These are phyloP conservation scores for Colletotrichum sublineola DNA, from an alignment of 2,329 filamentous ascomycete genomes.

Conservation along the genomic window DNA sequence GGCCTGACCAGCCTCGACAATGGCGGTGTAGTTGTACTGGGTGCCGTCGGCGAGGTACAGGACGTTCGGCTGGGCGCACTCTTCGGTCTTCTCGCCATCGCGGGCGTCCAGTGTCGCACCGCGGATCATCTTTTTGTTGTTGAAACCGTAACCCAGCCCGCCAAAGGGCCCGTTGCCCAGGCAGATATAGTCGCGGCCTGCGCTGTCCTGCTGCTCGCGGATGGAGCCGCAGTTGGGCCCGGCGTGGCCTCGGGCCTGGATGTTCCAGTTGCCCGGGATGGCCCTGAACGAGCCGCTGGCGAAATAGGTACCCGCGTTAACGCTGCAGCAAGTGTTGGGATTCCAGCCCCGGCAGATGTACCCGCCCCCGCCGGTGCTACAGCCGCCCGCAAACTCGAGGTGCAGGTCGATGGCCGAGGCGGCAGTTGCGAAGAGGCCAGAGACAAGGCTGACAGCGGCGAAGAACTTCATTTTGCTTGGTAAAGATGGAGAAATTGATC, in stretches of 20 bases:
- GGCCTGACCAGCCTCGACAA: conserved; percentile 27
- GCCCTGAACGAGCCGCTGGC: conserved; percentile 30
- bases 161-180: conserved; percentile 28
- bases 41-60: conserved; percentile 34
- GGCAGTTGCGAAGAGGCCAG: conserved; percentile 31
- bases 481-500: conserved; percentile 17
- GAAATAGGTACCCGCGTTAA: conserved; percentile 24
- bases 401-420: conserved; percentile 35
- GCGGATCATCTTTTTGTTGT: conserved; percentile 31
- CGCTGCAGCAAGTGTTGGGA: conserved; percentile 32
- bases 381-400: conserved; percentile 33
- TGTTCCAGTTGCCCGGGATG: conserved; percentile 26
- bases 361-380: conserved; percentile 30
- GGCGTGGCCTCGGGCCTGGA: conserved; percentile 28
- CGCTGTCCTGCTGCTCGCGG: conserved; percentile 26
- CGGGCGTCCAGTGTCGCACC: conserved; percentile 30
- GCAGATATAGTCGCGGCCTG: conserved; percentile 24
- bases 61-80: conserved; percentile 27
- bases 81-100: conserved; percentile 21
- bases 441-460: conserved; percentile 21
- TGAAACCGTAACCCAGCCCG: conserved; percentile 16
- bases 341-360: neutral
- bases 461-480: conserved; percentile 31
- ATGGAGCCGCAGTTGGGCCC: conserved; percentile 30
- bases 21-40: conserved; percentile 38